phyloP scores from a whole-genome alignment of 1,284 basidiomycete species.

The Microbotryum silenes-acaulis region DNA sequence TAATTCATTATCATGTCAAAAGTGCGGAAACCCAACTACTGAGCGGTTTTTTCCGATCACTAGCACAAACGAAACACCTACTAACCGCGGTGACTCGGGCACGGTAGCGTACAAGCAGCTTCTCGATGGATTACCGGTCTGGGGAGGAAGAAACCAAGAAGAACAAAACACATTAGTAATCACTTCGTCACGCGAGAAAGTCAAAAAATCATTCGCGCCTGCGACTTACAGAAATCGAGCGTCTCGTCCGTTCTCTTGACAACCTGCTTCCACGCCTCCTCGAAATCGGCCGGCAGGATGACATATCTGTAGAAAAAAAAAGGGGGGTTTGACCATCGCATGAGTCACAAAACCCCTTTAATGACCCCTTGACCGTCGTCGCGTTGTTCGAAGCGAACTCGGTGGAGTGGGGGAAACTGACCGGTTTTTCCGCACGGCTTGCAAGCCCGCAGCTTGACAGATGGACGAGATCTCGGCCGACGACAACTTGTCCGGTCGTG shows the following conservation, averaged over 20 bases:
- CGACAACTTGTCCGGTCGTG: constrained; percentile 88
- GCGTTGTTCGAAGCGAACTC: neutral
- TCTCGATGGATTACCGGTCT: constrained; percentile 1
- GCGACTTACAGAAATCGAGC: constrained; percentile 80
- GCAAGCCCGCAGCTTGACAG: constrained; percentile 93
- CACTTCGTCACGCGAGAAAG: neutral
- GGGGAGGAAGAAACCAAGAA: neutral
- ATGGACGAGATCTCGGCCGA: constrained; percentile 94
- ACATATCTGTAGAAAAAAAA: constrained; percentile 62
- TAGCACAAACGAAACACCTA: too few species aligned
- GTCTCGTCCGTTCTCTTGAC: constrained; percentile 91
- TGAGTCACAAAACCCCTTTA: neutral
- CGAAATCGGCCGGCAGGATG: constrained; percentile 93
- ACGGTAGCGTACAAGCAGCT: too few species aligned
- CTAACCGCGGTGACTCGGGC: too few species aligned
- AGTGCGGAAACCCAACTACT: too few species aligned
- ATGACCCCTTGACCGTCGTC: neutral
- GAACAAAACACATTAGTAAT: neutral
- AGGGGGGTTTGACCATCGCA: too few species aligned
- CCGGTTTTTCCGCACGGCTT: constrained; percentile 54
- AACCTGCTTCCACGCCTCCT: constrained; percentile 92
- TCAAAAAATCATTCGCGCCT: neutral
- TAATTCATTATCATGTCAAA: too few species aligned
- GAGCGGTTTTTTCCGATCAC: too few species aligned
- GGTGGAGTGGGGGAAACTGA: neutral